Base-by-base conservation (phyloP, 257 asterid species). In the Nicotiana knightiana region DNA sequence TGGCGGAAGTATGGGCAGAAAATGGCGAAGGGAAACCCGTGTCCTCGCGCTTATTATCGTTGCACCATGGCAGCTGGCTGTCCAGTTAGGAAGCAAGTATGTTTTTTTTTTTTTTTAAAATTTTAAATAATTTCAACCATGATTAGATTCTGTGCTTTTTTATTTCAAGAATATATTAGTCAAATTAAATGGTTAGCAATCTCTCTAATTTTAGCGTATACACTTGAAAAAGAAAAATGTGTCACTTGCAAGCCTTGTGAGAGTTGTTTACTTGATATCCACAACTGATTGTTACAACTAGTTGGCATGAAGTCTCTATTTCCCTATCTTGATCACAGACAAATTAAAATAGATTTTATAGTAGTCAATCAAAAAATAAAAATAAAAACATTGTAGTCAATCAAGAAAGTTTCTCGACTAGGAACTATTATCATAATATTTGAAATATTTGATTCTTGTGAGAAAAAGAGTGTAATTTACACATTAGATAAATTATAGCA, bases 1-100 rank as follows among this genome's bases (percentile, higher is more conserved):
- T 96, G 99, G 98, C 87, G 99, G 6, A 96, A 96, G 83, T 96
- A 96, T 37, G 99, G 99, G 16, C 99, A 96, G 79, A 96, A 96
- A 86, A 93, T 96, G 91, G 99, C 99, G 0, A 96, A 96, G 84
- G 99, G 99, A 39, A 96, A 96, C 85, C 98, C 99, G 0, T 93
- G 97, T 73, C 99, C 99, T 35, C 96, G 99, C 15, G 99, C 99
- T 9, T 96, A 96, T 84, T 96, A 94, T 2, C 92, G 99, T 3
- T 96, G 99, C 90, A 96, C 99, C 85, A 96, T 96, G 99, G 97
- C 97, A 1, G 92, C 92, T 24, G 97, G 95, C 32, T 96, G 99
- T 81, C 97, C 99, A 4, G 99, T 96, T 63, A 91, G 99, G 9
- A 96, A 96, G 85, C 99, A 96, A 87, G 99, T 96, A 89, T 3